A percentile compares a stretch with the other conserved stretches of the same genome.
phyloP scores from a whole-genome alignment of 495 filamentous ascomycete genomes.

The Pyronema omphalodes region DNA sequence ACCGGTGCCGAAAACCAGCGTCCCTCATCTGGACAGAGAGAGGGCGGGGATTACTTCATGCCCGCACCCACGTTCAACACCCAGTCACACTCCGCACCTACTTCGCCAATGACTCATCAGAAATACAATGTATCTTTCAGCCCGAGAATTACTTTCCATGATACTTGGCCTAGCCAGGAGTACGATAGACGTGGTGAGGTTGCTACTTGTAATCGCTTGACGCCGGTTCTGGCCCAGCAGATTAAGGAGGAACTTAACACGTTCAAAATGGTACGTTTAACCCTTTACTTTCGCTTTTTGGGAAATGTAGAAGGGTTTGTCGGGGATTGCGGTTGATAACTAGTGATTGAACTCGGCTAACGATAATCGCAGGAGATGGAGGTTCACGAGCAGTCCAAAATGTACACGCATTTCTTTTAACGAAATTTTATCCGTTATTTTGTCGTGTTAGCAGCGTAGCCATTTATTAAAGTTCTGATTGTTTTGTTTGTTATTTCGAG shows the following conservation, averaged over 20 bases:
- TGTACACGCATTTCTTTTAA: conserved; percentile 99
- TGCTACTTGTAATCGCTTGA: conserved; percentile 93
- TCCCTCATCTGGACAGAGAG: conserved; percentile 33
- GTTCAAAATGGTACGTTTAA: conserved; percentile 82
- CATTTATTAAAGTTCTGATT: no score
- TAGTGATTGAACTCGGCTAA: conserved; percentile 18
- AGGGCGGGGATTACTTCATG: conserved; percentile 76
- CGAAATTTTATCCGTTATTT: conserved; percentile 13
- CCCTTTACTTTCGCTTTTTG: background rate
- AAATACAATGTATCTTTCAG: conserved; percentile 75
- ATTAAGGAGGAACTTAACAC: conserved; percentile 99
- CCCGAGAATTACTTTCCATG: conserved; percentile 82
- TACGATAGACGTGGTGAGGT: conserved; percentile 94
- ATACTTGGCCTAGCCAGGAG: conserved; percentile 87
- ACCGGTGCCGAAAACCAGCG: conserved; percentile 15
- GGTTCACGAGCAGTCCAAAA: conserved; percentile 94
- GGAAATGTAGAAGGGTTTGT: no score
- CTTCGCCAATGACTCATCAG: conserved; percentile 42
- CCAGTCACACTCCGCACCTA: conserved; percentile 49
- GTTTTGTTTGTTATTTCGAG: no score
- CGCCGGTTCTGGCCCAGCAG: conserved; percentile 91
- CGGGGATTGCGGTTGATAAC: no score
- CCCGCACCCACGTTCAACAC: conserved; percentile 45
- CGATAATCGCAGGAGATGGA: conserved; percentile 74
- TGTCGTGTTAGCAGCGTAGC: no score